phyloP scores from a whole-genome alignment of 352 stramenopile genomes.

The Plasmopara halstedii region DNA sequence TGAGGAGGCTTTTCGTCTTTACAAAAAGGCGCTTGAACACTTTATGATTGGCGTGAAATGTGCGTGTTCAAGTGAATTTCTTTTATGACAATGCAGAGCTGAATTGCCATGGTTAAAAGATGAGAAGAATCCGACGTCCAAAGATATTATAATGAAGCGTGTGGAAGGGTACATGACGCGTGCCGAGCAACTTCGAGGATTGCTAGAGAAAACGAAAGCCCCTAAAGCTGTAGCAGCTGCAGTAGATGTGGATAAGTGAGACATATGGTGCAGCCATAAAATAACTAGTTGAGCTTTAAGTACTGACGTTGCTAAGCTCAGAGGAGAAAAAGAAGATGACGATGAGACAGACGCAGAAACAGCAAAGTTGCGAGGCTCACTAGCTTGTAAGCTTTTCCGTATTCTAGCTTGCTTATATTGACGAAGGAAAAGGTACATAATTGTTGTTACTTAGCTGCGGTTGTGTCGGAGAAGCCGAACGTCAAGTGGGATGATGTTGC shows the following conservation, averaged over 20 bases:
- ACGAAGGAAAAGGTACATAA: not conserved
- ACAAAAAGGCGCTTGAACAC: slow-evolving; percentile 86
- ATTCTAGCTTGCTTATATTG: not conserved
- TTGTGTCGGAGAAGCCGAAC: slow-evolving; percentile 89
- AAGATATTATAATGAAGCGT: slow-evolving; percentile 87
- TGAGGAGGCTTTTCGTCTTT: slow-evolving; percentile 77
- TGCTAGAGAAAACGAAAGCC: slow-evolving; percentile 58
- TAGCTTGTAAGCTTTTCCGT: slow-evolving; percentile 58
- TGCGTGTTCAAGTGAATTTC: slow-evolving; percentile 20
- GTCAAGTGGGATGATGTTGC: slow-evolving; percentile 97
- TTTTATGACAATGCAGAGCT: not conserved
- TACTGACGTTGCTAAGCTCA: slow-evolving; percentile 12
- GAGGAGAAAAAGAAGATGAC: slow-evolving; percentile 76
- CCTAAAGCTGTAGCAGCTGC: slow-evolving; percentile 51
- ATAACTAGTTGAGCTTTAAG: not conserved
- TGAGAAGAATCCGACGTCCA: slow-evolving; percentile 88
- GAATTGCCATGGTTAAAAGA: slow-evolving; percentile 29
- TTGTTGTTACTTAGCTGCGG: slow-evolving; percentile 42
- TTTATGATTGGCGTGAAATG: slow-evolving; percentile 88
- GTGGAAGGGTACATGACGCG: slow-evolving; percentile 88
- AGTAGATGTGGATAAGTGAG: slow-evolving; percentile 71
- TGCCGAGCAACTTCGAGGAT: slow-evolving; percentile 78
- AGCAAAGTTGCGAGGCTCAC: slow-evolving; percentile 92
- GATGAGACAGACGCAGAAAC: slow-evolving; percentile 92
- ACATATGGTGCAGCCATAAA: not conserved